Percentiles rank a stretch among this genome's conserved stretches.
phyloP scores from a whole-genome alignment of 177 flowering plant genomes.

The Telopea speciosissima region DNA sequence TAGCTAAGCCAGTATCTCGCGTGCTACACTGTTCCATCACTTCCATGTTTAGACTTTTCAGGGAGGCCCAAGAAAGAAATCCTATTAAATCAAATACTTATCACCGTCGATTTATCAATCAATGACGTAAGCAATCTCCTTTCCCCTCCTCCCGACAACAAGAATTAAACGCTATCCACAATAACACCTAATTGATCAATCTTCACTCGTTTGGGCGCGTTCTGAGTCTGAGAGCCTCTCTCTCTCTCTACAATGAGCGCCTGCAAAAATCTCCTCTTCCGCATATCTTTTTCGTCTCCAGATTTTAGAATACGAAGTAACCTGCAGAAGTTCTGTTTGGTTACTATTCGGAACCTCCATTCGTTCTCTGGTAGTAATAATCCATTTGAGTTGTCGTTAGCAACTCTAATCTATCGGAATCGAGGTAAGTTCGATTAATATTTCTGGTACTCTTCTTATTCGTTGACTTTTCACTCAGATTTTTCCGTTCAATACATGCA shows the following conservation, averaged over 20 bases:
- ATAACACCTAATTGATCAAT: background rate
- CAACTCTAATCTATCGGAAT: slow-evolving; percentile 10
- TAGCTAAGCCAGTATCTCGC: too few relatives aligned
- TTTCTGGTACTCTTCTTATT: background rate
- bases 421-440: slow-evolving; percentile 12
- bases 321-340: slow-evolving; percentile 3
- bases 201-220: too few relatives aligned
- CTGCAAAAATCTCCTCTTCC: slow-evolving; percentile 59
- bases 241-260: slow-evolving; percentile 28
- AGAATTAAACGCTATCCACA: slow-evolving; percentile 13
- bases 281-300: slow-evolving; percentile 31
- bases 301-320: slow-evolving; percentile 10
- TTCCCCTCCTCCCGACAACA: background rate
- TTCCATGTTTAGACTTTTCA: too few relatives aligned
- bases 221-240: too few relatives aligned
- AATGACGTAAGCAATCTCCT: too few relatives aligned
- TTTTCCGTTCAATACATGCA: background rate
- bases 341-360: slow-evolving; percentile 2
- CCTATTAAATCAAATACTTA: too few relatives aligned
- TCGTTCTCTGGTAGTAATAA: slow-evolving; percentile 7
- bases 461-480: too few relatives aligned
- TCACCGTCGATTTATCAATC: too few relatives aligned
- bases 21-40: too few relatives aligned
- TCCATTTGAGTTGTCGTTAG: slow-evolving; percentile 14
- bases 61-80: too few relatives aligned